phyloP scores from a whole-genome alignment of 2,329 filamentous ascomycete genomes.

The Aaosphaeria arxii region DNA sequence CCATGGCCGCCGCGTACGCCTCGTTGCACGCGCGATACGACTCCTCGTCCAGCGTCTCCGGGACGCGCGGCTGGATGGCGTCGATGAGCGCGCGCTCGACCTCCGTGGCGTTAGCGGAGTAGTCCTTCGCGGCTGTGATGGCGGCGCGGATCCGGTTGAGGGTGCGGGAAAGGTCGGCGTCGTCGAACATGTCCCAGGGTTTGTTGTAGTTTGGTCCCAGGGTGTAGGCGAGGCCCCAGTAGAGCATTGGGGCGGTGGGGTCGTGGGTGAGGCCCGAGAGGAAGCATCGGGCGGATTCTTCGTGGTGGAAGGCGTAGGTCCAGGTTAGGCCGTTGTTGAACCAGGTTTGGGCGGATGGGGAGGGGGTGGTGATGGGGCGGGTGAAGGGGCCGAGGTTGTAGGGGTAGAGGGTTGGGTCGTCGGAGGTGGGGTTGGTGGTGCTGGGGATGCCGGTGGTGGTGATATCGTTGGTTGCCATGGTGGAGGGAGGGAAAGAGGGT shows the following conservation, averaged over 20 bases:
- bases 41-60: conserved; percentile 41
- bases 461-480: background rate
- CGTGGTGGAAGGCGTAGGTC: conserved; percentile 75
- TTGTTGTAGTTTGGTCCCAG: conserved; percentile 79
- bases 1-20: conserved; percentile 62
- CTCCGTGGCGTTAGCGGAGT: conserved; percentile 38
- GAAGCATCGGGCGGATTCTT: conserved; percentile 66
- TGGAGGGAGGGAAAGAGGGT: no score
- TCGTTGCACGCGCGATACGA: conserved; percentile 54
- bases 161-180: conserved; percentile 54
- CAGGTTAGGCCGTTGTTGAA: conserved; percentile 71
- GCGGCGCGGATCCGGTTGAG: conserved; percentile 50
- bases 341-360: conserved; percentile 58
- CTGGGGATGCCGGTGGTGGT: background rate
- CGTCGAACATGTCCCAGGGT: conserved; percentile 69
- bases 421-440: background rate
- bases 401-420: conserved; percentile 17
- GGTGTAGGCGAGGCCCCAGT: conserved; percentile 67
- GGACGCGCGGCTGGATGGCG: conserved; percentile 52
- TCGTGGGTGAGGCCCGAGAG: conserved; percentile 57
- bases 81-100: conserved; percentile 62
- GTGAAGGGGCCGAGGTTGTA: conserved; percentile 60
- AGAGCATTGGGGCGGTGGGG: conserved; percentile 57
- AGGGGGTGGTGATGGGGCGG: conserved; percentile 55
- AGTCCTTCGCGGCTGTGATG: conserved; percentile 43